Evolutionary conservation across 176 grass and related monocot species (phyloP).

Genomic region (Poa pratensis): DNA sequence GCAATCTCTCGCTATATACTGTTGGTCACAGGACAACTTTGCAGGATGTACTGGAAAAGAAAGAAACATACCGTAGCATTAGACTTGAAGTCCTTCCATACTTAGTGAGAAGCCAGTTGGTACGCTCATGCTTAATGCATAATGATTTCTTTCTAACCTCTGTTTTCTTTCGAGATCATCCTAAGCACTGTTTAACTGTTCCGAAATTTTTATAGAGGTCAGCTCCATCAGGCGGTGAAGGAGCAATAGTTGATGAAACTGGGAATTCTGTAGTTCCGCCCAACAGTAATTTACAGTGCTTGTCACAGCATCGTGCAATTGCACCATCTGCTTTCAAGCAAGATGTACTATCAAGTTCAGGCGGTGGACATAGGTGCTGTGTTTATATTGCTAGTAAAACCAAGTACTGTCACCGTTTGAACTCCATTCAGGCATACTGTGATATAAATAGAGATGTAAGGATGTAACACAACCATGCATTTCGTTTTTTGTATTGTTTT

Average conservation of each 20-base stretch:
- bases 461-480: constrained; percentile 26
- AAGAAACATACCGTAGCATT: constrained; percentile 83
- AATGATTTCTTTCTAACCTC: constrained; percentile 13
- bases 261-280: constrained; percentile 51
- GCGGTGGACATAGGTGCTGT: constrained; percentile 73
- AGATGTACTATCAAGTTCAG: constrained; percentile 35
- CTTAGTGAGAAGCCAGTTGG: constrained; percentile 90
- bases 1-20: constrained; percentile 15
- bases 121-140: constrained; percentile 50
- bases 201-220: constrained; percentile 70
- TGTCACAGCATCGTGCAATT: constrained; percentile 75
- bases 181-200: constrained; percentile 30
- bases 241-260: constrained; percentile 53
- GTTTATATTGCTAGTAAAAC: constrained; percentile 88
- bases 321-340: constrained; percentile 81
- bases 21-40: constrained; percentile 65
- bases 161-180: not conserved
- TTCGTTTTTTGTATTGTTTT: not conserved
- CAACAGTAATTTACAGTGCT: constrained; percentile 70
- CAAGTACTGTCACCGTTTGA: constrained; percentile 88
- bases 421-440: constrained; percentile 92
- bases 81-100: constrained; percentile 90
- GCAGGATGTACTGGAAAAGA: constrained; percentile 78
- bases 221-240: constrained; percentile 54
- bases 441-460: constrained; percentile 98